Conservation (phyloP, 768 basidiomycete species). For the Hydnomerulius pinastri region DNA sequence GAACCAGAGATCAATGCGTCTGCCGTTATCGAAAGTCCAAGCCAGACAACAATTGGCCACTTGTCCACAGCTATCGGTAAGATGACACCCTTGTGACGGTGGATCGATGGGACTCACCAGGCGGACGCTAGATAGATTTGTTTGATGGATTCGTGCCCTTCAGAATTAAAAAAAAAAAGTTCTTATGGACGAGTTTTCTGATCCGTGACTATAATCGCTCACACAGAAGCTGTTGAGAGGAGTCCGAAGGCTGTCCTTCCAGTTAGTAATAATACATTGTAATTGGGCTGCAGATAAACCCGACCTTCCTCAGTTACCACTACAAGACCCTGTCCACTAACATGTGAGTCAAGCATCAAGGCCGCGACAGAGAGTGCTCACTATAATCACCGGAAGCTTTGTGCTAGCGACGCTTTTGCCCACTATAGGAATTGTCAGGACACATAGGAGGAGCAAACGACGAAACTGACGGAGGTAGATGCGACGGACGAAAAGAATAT, state of each 20-base stretch:
- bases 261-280: slow-evolving; percentile 2
- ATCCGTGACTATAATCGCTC: slow-evolving; percentile 8
- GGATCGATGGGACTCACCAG: not conserved
- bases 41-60: slow-evolving; percentile 24
- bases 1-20: slow-evolving; percentile 27
- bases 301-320: slow-evolving; percentile 24
- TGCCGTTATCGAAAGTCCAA: slow-evolving; percentile 20
- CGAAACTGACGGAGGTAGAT: slow-evolving; percentile 23
- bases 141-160: not conserved
- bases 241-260: slow-evolving; percentile 18
- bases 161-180: too few relatives aligned
- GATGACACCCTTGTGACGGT: not conserved
- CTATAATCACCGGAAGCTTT: slow-evolving; percentile 14
- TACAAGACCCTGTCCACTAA: slow-evolving; percentile 11
- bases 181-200: too few relatives aligned
- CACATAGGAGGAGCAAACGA: not conserved
- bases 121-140: not conserved
- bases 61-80: not conserved
- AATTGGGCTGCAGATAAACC: not conserved
- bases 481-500: slow-evolving; percentile 22
- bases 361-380: slow-evolving; percentile 3
- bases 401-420: not conserved
- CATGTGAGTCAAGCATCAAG: not conserved
- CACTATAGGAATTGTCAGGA: slow-evolving; percentile 7
- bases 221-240: slow-evolving; percentile 10